Conservation (phyloP, 306 rosid species). For the Pyrus betulifolia region DNA sequence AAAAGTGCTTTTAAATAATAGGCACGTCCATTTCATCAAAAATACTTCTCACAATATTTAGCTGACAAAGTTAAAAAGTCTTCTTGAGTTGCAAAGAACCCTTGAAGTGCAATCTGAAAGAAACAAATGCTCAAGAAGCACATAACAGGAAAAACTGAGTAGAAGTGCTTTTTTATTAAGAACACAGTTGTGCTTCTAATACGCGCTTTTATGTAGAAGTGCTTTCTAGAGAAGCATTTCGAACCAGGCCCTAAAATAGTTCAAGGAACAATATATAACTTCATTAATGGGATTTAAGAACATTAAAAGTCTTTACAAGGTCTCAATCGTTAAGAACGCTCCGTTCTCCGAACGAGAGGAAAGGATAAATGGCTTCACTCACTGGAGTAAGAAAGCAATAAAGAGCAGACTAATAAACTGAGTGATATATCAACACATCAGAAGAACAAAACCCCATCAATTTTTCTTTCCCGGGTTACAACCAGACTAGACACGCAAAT, state of each 20-base stretch:
- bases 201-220: no score
- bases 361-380: neutral
- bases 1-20: no score
- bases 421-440: neutral
- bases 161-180: no score
- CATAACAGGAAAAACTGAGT: no score
- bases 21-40: neutral
- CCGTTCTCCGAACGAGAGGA: neutral
- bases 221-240: no score
- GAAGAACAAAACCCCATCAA: neutral
- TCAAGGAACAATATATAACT: neutral
- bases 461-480: neutral
- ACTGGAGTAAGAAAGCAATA: neutral
- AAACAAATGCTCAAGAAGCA: no score
- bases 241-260: neutral
- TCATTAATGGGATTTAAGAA: neutral
- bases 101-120: no score
- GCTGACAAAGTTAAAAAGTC: neutral
- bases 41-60: neutral
- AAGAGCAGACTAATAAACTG: neutral
- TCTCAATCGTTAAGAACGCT: neutral
- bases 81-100: no score
- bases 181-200: no score
- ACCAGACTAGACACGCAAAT: neutral
- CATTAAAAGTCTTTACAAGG: neutral